Percentiles rank a stretch among this genome's conserved stretches.
These are phyloP conservation scores for Ophiocytium majus DNA, from an alignment of 352 stramenopile genomes.

Conservation along the genomic window DNA sequence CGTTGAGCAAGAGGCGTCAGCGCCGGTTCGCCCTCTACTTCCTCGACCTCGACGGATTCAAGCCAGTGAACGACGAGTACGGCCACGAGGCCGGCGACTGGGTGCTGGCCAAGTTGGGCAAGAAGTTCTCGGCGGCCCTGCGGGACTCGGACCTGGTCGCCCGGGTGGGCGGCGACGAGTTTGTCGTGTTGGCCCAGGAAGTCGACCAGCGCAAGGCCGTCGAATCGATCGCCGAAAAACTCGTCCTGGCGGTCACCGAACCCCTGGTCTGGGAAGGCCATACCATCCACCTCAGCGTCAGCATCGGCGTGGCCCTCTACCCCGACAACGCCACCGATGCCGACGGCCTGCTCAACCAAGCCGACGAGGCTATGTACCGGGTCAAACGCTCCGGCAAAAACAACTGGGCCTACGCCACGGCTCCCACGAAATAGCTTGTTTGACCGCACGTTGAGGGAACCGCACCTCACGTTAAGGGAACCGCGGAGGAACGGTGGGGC, in stretches of 20 bases:
- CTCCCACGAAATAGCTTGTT: no score
- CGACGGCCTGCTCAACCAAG: background rate
- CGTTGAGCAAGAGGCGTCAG: background rate
- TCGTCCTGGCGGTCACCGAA: no score
- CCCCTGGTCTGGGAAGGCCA: background rate
- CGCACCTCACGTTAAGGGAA: no score
- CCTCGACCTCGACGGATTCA: slow-evolving; percentile 1
- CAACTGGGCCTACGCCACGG: no score
- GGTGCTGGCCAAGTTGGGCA: background rate
- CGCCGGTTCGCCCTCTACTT: background rate
- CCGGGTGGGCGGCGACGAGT: background rate
- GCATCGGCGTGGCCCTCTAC: slow-evolving; percentile 5
- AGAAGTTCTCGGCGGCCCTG: background rate
- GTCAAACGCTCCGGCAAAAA: background rate
- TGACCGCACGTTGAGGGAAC: no score
- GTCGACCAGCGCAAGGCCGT: background rate
- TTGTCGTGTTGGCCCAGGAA: background rate
- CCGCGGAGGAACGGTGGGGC: no score
- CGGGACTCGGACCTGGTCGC: no score
- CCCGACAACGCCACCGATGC: no score
- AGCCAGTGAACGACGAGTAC: background rate
- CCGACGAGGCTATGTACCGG: background rate
- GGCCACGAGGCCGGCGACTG: background rate
- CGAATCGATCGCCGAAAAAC: background rate
- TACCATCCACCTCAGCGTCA: background rate